Base-by-base conservation (phyloP, 2,329 filamentous ascomycete species). In the Stagonosporopsis cucurbitacearum region DNA sequence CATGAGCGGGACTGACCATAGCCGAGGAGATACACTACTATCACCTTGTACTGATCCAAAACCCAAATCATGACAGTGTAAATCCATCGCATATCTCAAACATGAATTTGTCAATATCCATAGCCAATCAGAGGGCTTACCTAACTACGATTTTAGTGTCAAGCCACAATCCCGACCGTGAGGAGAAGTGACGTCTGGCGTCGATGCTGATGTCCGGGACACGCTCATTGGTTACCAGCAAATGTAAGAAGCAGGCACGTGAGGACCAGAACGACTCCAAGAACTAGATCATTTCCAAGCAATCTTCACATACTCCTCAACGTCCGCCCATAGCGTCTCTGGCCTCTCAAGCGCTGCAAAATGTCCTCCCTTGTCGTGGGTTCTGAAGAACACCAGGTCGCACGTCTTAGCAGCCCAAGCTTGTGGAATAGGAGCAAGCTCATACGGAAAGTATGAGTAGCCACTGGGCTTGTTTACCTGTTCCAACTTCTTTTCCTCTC, bases 321-420 rank as follows among this genome's bases (percentile, higher is more conserved):
- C 58, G 70, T 83, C 81, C n/a, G 58, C 66, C 53, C 76, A 68
- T 28, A 83, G 65, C 22, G 56, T 66, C 32, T 70, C 69, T 1
- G 80, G 79, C 42, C 70, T 67, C 63, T 83, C 80, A 46, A 83
- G 57, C 6, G 75, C 75, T 15, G 84, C 81, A 63, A 85, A 85
- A 69, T 85, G 83, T 0, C 68, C 69, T 9, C 67, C 68, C 7
- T 49, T 60, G 15, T 74, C 68, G 66, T 79, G 78, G 20, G 63
- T 64, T 15, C 57, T 69, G 33, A 72, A 76, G 28, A 66, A 74
- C 7, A 75, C 73, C 36, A 80, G 28, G 25, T 74, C 69, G 0
- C 74, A 77, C 3, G 70, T 76, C 53, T 65, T 73, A 42, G 67
- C 72, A 13, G 75, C 75, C 77, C 77, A 79, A 50, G 68, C 69